Evolutionary conservation across 2,329 filamentous ascomycete genomes (phyloP), one percentile per base, ranked within the genome.

Genomic region (Ophiostoma ips): DNA sequence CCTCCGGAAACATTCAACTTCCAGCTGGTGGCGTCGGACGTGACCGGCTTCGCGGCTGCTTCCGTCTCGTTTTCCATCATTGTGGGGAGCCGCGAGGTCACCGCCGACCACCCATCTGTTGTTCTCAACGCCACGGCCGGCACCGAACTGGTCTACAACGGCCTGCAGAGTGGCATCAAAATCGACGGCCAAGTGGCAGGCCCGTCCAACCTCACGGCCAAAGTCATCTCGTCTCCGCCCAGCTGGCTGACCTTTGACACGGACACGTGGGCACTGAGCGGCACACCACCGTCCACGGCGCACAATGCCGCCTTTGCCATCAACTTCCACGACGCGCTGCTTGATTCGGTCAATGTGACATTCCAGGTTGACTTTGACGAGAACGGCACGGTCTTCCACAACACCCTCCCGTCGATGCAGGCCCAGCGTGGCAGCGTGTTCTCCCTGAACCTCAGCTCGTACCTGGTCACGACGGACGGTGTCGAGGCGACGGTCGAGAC

Each of bases 11-110:
- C 69, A 0, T 92, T 88, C 58, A 73, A 73, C 18, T 74, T 95
- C 51, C 72, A 78, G 53, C 68, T 94, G 7, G 77, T 92, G 47
- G 87, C 85, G 1, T 90, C 84, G 1, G 84, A 94, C 60, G 76
- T 87, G 16, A 68, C 76, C n/a, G 87, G 85, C 1, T 95, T 89
- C 61, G 76, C 83, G 5, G 82, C 79, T 1, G 72, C 75, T 10
- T 73, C 75, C 2, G 61, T 83, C 48, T 66, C 70, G 0, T 94
- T 94, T 62, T 78, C 80, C 6, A 74, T 95, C 34, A 71, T 81
- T 2, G 79, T 94, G 18, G 82, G 82, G 43, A 76, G 71, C 48
- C 84, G 88, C 62, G 74, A 81, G 56, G 68, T 94, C 37, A 75
- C 74, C 1, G 83, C 84, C 54, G 72, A 75, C 2, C 70, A 78